Evolutionary conservation across 2,329 filamentous ascomycete genomes (phyloP), one percentile per base, ranked within the genome.

Genomic region (Pyrenochaeta sp.): DNA sequence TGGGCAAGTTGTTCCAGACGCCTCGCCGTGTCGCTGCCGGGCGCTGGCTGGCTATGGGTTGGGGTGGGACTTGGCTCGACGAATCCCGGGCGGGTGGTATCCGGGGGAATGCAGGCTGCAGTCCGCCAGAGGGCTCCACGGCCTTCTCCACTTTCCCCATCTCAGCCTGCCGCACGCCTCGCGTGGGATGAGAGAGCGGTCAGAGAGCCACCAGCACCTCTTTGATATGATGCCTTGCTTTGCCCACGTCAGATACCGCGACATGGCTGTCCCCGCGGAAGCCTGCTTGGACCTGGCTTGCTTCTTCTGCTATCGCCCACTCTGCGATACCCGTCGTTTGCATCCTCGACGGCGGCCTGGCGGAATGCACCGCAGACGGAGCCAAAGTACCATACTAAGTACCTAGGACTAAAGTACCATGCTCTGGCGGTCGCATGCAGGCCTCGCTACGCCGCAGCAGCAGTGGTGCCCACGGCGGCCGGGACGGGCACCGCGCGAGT

Each of bases 181-280:
- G 58, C 55, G 59, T 60, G 51, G 55, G 55, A 53, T 57, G 51
- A 41, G 50, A 55, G 47, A 55, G 59, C 59, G 59, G 59, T 61
- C 59, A 62, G 55, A 53, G 41, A 48, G 55, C 48, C 43, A 48
- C 35, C 29, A 48, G 46, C 32, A 35, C 26, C 24, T 37, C 39
- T 34, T 39, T 38, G 31, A 36, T 44, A 41, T 32, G 21, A 22
- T 40, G 36, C 45, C 51, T 44, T 47, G 39, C 43, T 52, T 55
- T 30, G 29, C 41, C 50, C 48, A 51, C 47, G 50, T 47, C 50
- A 46, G 39, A 13, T 28, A 13, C 15, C 13, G 44, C 39, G n/a
- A n/a, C 32, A 30, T 30, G 49, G 26, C 21, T 42, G 37, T 39
- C 35, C 40, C 43, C 48, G 40, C 42, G 28, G 29, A 46, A 32